Conservation (phyloP, 2,329 filamentous ascomycete genomes). For the Ophiocordyceps camponoti-saundersi region DNA sequence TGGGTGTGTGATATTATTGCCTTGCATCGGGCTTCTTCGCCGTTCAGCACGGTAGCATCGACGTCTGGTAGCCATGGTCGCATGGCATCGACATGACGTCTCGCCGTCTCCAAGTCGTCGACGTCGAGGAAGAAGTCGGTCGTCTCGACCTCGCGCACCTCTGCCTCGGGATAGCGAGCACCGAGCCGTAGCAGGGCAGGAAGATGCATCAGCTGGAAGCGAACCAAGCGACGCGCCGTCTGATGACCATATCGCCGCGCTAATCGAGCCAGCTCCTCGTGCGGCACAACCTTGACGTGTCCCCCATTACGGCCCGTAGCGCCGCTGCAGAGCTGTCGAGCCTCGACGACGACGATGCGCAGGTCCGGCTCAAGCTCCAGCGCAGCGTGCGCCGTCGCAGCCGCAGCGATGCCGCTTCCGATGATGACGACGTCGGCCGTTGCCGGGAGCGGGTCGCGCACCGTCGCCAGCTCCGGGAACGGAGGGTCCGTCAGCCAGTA, state of each 20-base stretch:
- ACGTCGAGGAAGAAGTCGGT: constrained; percentile 26
- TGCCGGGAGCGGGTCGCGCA: constrained; percentile 14
- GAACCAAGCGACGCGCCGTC: constrained; percentile 20
- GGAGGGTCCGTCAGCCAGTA: constrained; percentile 30
- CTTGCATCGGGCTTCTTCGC: constrained; percentile 13
- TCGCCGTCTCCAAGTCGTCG: constrained; percentile 15
- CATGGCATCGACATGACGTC: constrained; percentile 15
- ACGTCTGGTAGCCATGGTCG: constrained; percentile 22
- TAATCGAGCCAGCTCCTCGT: constrained; percentile 21
- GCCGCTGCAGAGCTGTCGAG: constrained; percentile 28
- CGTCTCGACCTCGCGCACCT: constrained; percentile 27
- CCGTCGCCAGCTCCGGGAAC: constrained; percentile 20
- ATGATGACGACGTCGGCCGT: constrained; percentile 32
- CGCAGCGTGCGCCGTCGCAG: constrained; percentile 11
- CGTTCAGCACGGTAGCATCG: constrained; percentile 16
- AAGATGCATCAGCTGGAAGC: constrained; percentile 27
- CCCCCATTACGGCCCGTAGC: constrained; percentile 37
- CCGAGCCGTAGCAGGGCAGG: constrained; percentile 21
- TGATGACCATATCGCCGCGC: constrained; percentile 13
- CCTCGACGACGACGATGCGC: constrained; percentile 30
- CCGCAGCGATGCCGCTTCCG: constrained; percentile 36
- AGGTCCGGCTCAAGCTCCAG: constrained; percentile 9
- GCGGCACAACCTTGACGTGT: constrained; percentile 28
- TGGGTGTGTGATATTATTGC: constrained; percentile 5
- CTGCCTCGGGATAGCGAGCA: constrained; percentile 15